Conservation (phyloP, 768 basidiomycete genomes). For the Lactarius akahatsu region DNA sequence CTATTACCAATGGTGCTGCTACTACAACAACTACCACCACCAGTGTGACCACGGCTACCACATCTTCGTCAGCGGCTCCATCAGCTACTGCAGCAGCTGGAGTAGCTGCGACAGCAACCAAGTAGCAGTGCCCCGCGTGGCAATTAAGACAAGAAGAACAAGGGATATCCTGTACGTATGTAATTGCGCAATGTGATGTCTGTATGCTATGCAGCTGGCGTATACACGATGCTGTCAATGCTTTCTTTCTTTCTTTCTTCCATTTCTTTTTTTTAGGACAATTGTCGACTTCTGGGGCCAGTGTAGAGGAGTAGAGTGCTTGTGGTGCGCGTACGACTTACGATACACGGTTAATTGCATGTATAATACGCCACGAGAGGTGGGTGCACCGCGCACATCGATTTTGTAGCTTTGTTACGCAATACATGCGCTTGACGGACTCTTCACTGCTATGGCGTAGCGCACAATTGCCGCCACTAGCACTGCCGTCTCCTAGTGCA, state of each 20-base stretch:
- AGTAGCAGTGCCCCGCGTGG: background rate
- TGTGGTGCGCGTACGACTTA: background rate
- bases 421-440: background rate
- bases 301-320: slow-evolving; percentile 2
- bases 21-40: background rate
- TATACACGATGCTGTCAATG: background rate
- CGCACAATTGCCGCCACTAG: too few species aligned
- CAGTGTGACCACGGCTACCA: background rate
- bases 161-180: slow-evolving; percentile 15
- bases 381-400: background rate
- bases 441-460: background rate
- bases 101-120: background rate
- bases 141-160: slow-evolving; percentile 2
- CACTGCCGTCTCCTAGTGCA: too few species aligned
- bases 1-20: background rate
- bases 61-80: background rate
- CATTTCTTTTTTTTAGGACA: background rate
- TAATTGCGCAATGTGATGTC: background rate
- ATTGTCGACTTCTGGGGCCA: background rate
- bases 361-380: background rate
- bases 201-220: background rate
- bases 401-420: background rate
- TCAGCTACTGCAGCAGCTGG: background rate
- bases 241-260: background rate
- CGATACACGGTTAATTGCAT: background rate